Evolutionary conservation across 495 filamentous ascomycete genomes (phyloP).

Genomic region (Penicillium coprophilum): DNA sequence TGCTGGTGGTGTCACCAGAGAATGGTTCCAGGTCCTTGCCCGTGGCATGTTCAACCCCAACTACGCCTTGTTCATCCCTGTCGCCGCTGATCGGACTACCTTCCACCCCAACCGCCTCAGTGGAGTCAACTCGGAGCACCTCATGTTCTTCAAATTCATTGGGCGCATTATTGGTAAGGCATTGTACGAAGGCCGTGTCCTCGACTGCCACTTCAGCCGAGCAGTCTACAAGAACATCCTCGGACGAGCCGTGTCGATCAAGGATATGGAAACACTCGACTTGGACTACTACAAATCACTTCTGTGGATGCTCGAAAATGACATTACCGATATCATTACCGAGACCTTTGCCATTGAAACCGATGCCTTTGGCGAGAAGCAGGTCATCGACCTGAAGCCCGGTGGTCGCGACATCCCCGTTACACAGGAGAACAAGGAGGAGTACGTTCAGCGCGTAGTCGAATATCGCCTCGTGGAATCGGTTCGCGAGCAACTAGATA

Average conservation of each 20-base stretch:
- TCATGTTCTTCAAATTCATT: conserved; percentile 99
- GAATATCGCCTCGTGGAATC: conserved; percentile 89
- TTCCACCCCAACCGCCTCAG: conserved; percentile 97
- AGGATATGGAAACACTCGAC: conserved; percentile 99
- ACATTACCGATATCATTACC: conserved; percentile 98
- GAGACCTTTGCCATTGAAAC: conserved; percentile 94
- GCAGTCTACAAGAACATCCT: conserved; percentile 98
- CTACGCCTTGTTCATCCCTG: conserved; percentile 93
- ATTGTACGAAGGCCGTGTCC: conserved; percentile 90
- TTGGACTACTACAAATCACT: conserved; percentile 99
- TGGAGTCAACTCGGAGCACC: conserved; percentile 89
- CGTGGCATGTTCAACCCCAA: conserved; percentile 99
- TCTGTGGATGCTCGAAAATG: conserved; percentile 96
- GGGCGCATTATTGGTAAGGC: conserved; percentile 98
- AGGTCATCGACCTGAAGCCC: conserved; percentile 81
- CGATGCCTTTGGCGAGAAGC: conserved; percentile 85
- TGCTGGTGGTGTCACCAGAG: conserved; percentile 93
- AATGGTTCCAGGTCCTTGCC: conserved; percentile 98
- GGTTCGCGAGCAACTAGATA: conserved; percentile 89
- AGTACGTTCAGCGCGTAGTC: conserved; percentile 91
- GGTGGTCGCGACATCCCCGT: conserved; percentile 90
- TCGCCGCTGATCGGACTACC: conserved; percentile 96
- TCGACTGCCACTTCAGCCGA: conserved; percentile 98
- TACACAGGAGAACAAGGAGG: conserved; percentile 97
- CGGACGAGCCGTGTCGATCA: conserved; percentile 90